phyloP scores from a whole-genome alignment of 192 early-diverging fungal genomes.

The Backusella parvicylindrica region DNA sequence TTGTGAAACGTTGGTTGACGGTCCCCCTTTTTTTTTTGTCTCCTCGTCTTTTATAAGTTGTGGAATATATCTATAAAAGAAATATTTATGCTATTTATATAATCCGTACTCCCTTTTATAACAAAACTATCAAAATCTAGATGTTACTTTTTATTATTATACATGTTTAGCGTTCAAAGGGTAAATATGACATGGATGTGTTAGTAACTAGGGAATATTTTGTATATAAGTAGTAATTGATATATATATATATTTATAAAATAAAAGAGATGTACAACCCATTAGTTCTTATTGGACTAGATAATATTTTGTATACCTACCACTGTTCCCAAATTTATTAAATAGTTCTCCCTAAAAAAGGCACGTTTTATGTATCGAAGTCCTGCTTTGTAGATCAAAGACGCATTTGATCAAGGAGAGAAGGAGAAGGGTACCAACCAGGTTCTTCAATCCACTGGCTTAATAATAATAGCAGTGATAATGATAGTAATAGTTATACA shows the following conservation, averaged over 20 bases:
- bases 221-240: not conserved
- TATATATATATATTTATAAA: too few species aligned
- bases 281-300: not conserved
- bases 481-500: not conserved
- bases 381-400: not conserved
- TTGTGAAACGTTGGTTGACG: not conserved
- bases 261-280: not conserved
- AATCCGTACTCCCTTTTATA: not conserved
- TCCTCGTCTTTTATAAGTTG: not conserved
- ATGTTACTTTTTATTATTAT: not conserved
- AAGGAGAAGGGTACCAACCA: not conserved
- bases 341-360: not conserved
- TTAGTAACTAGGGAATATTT: not conserved
- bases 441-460: not conserved
- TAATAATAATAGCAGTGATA: not conserved
- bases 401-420: not conserved
- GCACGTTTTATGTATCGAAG: not conserved
- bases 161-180: not conserved
- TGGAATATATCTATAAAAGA: not conserved
- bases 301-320: not conserved
- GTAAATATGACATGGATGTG: not conserved
- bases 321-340: not conserved
- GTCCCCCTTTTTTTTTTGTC: not conserved
- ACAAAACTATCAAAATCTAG: not conserved
- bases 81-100: not conserved